These are phyloP conservation scores for Tremella fuciformis DNA, from an alignment of 768 basidiomycete species.

Conservation along the genomic window DNA sequence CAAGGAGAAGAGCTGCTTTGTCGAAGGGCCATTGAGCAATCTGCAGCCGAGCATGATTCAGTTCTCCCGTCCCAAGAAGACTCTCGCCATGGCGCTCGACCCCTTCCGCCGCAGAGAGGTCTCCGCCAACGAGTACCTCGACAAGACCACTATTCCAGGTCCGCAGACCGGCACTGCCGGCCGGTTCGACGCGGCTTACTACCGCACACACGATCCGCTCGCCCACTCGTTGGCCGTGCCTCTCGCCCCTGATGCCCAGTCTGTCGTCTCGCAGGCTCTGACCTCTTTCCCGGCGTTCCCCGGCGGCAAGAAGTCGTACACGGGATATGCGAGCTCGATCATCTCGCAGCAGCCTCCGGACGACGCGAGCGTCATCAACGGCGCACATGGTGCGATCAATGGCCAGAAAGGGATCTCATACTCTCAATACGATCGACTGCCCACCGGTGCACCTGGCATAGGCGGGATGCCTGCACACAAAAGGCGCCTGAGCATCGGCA, in stretches of 20 bases:
- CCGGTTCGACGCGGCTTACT: slow-evolving; percentile 93
- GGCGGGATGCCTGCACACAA: slow-evolving; percentile 4
- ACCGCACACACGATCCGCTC: slow-evolving; percentile 83
- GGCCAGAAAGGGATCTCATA: slow-evolving; percentile 61
- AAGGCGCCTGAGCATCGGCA: slow-evolving; percentile 32
- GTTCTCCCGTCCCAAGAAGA: slow-evolving; percentile 92
- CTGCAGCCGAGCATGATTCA: slow-evolving; percentile 98
- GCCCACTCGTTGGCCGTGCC: slow-evolving; percentile 53
- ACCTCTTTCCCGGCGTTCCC: slow-evolving; percentile 68
- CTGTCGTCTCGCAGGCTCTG: slow-evolving; percentile 93
- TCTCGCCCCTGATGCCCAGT: slow-evolving; percentile 68
- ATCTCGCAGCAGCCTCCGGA: slow-evolving; percentile 78
- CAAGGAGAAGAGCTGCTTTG: slow-evolving; percentile 89
- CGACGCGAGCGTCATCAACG: slow-evolving; percentile 13
- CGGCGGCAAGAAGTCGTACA: slow-evolving; percentile 68
- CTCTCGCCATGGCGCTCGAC: slow-evolving; percentile 84
- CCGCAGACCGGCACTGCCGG: slow-evolving; percentile 67
- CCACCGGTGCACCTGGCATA: slow-evolving; percentile 43
- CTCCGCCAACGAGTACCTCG: slow-evolving; percentile 74
- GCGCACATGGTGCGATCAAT: slow-evolving; percentile 6
- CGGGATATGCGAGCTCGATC: slow-evolving; percentile 81
- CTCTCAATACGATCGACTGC: slow-evolving; percentile 83
- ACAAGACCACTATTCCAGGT: slow-evolving; percentile 57
- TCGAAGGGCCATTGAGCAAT: slow-evolving; percentile 94
- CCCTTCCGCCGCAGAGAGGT: slow-evolving; percentile 91